Evolutionary conservation across 208 protist genomes (phyloP).

Genomic region (Acanthamoeba quina): DNA sequence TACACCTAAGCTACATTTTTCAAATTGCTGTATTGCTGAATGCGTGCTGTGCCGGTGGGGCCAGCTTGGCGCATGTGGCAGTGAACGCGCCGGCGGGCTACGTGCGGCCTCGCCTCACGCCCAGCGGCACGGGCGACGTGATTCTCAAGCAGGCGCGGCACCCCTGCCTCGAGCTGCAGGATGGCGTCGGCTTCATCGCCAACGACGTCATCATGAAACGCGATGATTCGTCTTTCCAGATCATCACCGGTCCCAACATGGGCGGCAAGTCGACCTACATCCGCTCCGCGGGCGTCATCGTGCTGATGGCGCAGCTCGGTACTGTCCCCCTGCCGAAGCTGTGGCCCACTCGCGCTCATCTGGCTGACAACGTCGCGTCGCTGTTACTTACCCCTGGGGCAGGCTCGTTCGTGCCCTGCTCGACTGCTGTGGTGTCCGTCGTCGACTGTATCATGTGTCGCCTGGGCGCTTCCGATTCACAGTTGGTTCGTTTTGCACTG

Average conservation of each 20-base stretch:
- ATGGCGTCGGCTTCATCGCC: conserved; percentile 23
- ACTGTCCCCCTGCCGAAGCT: conserved; percentile 83
- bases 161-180: conserved; percentile 85
- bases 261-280: conserved; percentile 98
- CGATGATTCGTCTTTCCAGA: conserved; percentile 80
- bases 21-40: not conserved
- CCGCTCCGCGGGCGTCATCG: conserved; percentile 49
- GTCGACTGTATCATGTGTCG: conserved; percentile 96
- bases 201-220: conserved; percentile 73
- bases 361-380: conserved; percentile 96
- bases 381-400: conserved; percentile 99
- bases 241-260: conserved; percentile 96
- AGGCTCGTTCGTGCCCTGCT: conserved; percentile 84
- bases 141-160: conserved; percentile 86
- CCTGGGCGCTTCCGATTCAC: conserved; percentile 98
- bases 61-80: conserved; percentile 17
- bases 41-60: not conserved
- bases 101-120: conserved; percentile 42
- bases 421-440: conserved; percentile 89
- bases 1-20: conserved; percentile 77
- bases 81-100: conserved; percentile 1
- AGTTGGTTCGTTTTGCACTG: conserved; percentile 79
- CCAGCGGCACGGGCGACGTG: conserved; percentile 42
- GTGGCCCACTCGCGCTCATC: conserved; percentile 75
- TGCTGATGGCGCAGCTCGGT: conserved; percentile 69